Conservation (phyloP, 2,329 filamentous ascomycete species). For the Cladosporium sp. region DNA sequence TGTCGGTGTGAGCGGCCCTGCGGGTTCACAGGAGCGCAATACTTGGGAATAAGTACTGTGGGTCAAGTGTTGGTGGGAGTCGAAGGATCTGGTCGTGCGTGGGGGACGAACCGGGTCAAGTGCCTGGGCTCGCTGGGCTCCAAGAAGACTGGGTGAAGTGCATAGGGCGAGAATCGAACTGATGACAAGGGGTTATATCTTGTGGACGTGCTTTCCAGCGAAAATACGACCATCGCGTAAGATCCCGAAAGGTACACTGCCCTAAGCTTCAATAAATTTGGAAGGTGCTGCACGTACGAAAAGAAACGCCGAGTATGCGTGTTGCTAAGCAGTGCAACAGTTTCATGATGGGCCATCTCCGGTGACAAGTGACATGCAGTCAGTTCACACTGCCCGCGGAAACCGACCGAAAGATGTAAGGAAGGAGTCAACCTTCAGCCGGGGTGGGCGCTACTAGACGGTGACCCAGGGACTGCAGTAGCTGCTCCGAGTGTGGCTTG, state of each 20-base stretch:
- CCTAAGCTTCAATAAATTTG: slow-evolving; percentile 7
- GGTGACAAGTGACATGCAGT: neutral
- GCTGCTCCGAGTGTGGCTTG: slow-evolving; percentile 6
- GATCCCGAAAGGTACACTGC: neutral
- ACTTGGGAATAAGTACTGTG: neutral
- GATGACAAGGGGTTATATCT: neutral
- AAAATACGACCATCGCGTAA: neutral
- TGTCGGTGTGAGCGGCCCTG: slow-evolving; percentile 1
- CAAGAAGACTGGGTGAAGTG: neutral
- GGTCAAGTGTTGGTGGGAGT: slow-evolving; percentile 6
- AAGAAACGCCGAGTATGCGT: neutral
- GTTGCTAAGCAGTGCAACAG: neutral
- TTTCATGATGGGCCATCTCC: neutral
- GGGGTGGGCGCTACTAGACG: slow-evolving; percentile 1
- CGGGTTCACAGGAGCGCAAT: neutral
- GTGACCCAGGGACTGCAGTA: neutral
- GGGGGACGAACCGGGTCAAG: neutral
- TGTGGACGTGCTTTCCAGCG: neutral
- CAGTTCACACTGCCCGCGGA: neutral
- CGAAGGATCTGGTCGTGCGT: slow-evolving; percentile 3
- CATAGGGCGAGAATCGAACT: too few relatives aligned
- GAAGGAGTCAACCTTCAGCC: slow-evolving; percentile 5
- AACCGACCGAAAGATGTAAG: neutral
- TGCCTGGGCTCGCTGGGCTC: neutral
- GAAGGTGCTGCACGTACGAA: neutral